Evolutionary conservation across 768 basidiomycete genomes (phyloP), one percentile per base, ranked within the genome.

Genomic region (Hericium rajendrae): DNA sequence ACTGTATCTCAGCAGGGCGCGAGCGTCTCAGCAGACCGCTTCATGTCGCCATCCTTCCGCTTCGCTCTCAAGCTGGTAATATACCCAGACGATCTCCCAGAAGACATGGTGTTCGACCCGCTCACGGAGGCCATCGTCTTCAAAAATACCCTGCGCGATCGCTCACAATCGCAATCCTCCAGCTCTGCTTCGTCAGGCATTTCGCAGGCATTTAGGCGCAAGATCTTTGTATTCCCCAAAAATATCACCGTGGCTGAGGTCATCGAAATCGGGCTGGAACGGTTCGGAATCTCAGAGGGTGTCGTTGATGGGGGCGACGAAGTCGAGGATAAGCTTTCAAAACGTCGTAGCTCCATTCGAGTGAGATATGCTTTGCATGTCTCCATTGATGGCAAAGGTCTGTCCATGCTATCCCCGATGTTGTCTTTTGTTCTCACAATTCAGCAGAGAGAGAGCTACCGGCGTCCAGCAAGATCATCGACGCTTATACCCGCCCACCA

Each of bases 301-400:
- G 93, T 99, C 2, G 95, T 98, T 2, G 94, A 97, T 69, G 97
- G 97, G 2, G 97, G 97, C 1, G 97, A 99, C 69, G 95, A 97
- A 66, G 82, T 99, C 1, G 97, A 99, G 70, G 95, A 97, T 68
- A 94, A 95, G 68, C 75, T 85, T 38, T 77, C 81, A 6, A 92
- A 93, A 72, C 76, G 94, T 58, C 78, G 86, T 61, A 95, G 91
- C 67, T 76, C 81, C 6, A 70, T 80, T 9, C 78, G 90, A 57
- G 89, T 97, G 38, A 78, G 92, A 55, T 98, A 98, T 68, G 81
- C 81, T n/a, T 72, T 99, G 55, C 75, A 78, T 11, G 79, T 85
- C 22, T 74, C 79, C 61, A 59, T 68, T 10, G 75, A 76, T 43
- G 84, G 84, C 28, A 78, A 83, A 68, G 93, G 93, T 91, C 58